Evolutionary conservation across 2,329 filamentous ascomycete genomes (phyloP).

Genomic region (Zarea fungicola): DNA sequence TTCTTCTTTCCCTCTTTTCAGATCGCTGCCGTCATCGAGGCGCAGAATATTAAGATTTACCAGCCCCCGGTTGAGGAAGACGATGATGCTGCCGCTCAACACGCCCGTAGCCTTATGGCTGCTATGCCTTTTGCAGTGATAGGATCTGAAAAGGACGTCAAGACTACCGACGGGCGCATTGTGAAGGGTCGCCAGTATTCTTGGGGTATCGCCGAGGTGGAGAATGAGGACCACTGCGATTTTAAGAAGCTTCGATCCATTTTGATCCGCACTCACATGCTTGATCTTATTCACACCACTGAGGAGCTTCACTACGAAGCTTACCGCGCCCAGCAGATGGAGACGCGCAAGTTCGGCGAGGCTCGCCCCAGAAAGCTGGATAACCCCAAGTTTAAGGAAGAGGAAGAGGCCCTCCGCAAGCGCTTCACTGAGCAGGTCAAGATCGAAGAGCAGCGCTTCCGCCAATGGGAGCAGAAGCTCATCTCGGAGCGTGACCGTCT

Average conservation of each 20-base stretch:
- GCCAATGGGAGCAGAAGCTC: conserved; percentile 99
- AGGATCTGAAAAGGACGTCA: conserved; percentile 98
- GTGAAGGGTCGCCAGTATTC: conserved; percentile 99
- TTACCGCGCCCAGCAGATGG: conserved; percentile 99
- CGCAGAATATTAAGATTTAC: conserved; percentile 99
- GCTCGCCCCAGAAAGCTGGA: conserved; percentile 95
- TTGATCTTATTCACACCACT: conserved; percentile 98
- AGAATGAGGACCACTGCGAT: conserved; percentile 99
- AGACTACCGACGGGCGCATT: conserved; percentile 90
- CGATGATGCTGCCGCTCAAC: conserved; percentile 90
- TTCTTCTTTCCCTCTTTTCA: too few relatives aligned
- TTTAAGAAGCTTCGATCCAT: conserved; percentile 99
- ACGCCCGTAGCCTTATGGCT: conserved; percentile 88
- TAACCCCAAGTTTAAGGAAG: conserved; percentile 99
- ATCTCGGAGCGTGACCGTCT: conserved; percentile 97
- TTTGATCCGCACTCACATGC: conserved; percentile 98
- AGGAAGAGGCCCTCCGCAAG: conserved; percentile 97
- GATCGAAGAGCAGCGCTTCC: conserved; percentile 98
- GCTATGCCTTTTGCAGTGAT: conserved; percentile 99
- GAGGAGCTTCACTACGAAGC: conserved; percentile 99
- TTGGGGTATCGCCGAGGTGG: conserved; percentile 98
- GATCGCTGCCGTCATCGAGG: conserved; percentile 94
- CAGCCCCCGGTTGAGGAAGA: conserved; percentile 97
- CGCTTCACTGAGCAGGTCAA: conserved; percentile 99
- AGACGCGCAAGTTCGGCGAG: conserved; percentile 98